These are phyloP conservation scores for Rhizophagus clarus DNA, from an alignment of 192 early-diverging fungal species.

Conservation along the genomic window DNA sequence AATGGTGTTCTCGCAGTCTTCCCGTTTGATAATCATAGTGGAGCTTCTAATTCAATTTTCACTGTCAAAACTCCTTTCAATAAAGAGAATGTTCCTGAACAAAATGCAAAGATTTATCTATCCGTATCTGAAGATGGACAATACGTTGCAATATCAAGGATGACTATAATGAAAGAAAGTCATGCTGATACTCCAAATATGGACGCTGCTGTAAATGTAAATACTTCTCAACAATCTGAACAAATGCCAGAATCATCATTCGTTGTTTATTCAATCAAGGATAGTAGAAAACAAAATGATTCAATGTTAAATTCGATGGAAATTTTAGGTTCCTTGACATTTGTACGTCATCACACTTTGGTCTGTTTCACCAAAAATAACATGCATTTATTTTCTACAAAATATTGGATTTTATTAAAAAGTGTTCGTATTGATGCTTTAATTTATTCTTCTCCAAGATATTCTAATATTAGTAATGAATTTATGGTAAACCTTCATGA, in stretches of 20 bases:
- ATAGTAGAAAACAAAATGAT: not conserved
- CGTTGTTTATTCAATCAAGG: not conserved
- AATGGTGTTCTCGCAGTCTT: not conserved
- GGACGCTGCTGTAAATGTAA: not conserved
- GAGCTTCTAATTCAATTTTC: not conserved
- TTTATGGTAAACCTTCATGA: not conserved
- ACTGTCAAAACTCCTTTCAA: not conserved
- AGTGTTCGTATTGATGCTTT: not conserved
- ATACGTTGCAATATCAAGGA: conserved; percentile 17
- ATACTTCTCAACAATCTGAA: not conserved
- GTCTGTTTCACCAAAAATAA: not conserved
- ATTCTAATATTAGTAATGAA: not conserved
- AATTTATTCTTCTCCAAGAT: not conserved
- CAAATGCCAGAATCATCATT: not conserved
- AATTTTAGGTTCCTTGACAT: not conserved
- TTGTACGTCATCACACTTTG: not conserved
- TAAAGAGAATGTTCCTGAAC: not conserved
- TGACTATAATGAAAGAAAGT: not conserved
- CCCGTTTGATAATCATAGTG: not conserved
- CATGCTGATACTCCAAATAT: not conserved
- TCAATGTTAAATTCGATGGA: not conserved
- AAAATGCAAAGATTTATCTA: not conserved
- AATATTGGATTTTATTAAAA: not conserved
- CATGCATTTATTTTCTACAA: not conserved
- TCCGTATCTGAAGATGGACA: conserved; percentile 4